These are phyloP conservation scores for Asterochloris erici DNA, from an alignment of 139 green algal genomes.

Conservation along the genomic window DNA sequence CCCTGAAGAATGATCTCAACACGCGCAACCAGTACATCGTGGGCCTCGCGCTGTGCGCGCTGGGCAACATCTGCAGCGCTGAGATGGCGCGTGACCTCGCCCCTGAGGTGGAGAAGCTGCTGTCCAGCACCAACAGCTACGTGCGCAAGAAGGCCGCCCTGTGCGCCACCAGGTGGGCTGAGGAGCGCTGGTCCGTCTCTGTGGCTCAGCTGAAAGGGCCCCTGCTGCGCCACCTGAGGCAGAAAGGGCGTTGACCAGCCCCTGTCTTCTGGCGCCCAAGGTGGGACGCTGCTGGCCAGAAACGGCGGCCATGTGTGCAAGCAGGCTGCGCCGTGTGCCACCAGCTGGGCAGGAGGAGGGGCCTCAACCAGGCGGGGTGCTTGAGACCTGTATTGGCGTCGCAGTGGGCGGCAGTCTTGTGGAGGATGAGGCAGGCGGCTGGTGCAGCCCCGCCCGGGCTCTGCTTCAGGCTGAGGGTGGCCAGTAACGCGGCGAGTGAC, in stretches of 20 bases:
- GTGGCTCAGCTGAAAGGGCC: constrained; percentile 82
- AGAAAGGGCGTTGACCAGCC: constrained; percentile 33
- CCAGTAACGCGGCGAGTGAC: too few relatives aligned
- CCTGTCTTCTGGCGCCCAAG: too few relatives aligned
- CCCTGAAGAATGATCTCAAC: constrained; percentile 93
- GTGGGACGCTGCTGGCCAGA: constrained; percentile 55
- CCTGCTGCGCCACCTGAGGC: constrained; percentile 93
- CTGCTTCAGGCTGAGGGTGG: too few relatives aligned
- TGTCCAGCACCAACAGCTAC: constrained; percentile 76
- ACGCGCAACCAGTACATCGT: constrained; percentile 81
- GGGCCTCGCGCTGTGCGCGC: constrained; percentile 87
- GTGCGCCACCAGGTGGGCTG: constrained; percentile 62
- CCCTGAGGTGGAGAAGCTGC: constrained; percentile 88
- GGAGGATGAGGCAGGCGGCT: too few relatives aligned
- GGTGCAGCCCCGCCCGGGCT: too few relatives aligned
- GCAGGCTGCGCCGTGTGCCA: constrained; percentile 88
- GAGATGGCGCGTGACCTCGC: constrained; percentile 96
- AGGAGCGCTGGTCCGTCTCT: not conserved
- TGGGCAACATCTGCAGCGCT: constrained; percentile 96
- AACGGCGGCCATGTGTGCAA: constrained; percentile 87
- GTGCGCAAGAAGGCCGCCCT: constrained; percentile 94
- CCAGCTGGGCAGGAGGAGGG: constrained; percentile 33
- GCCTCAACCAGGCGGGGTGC: not conserved
- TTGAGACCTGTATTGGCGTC: too few relatives aligned
- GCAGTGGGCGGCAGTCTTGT: too few relatives aligned